A percentile compares a stretch with the other conserved stretches of the same genome.
Evolutionary conservation across 345 rosid genomes (phyloP).

Genomic region (Orychophragmus violaceus): DNA sequence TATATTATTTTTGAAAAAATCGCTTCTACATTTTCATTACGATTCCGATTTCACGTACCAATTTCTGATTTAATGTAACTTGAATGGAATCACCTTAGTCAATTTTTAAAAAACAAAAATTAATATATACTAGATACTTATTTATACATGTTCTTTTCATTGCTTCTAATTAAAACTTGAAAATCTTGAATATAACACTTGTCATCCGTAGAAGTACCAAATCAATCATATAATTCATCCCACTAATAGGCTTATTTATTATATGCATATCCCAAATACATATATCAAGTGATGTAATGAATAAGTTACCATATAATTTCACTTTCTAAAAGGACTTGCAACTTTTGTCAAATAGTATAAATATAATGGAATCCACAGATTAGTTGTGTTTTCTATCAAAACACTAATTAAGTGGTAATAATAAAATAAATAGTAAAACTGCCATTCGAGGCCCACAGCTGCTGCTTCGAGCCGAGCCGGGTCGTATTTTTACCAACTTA

Average conservation of each 20-base stretch:
- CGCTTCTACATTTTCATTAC: no score
- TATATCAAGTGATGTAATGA: neutral
- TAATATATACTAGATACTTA: neutral
- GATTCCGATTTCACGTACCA: no score
- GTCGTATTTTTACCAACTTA: neutral
- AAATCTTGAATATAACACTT: neutral
- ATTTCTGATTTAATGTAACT: no score
- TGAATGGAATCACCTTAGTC: neutral
- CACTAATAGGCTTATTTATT: no score
- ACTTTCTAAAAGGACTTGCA: neutral
- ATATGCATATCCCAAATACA: neutral
- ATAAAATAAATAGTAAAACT: no score
- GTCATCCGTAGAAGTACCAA: neutral
- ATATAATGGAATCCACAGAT: neutral
- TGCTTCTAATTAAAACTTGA: neutral
- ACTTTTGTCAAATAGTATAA: neutral
- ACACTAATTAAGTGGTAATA: neutral
- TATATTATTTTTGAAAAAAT: no score
- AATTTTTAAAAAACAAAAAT: neutral
- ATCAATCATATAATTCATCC: neutral
- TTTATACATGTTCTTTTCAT: neutral
- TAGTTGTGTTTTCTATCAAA: neutral
- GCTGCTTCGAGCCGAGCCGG: conserved; percentile 19
- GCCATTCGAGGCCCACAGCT: conserved; percentile 15
- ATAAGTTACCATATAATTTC: neutral